Conservation (phyloP, 176 grass and related monocot genomes). For the Pontederia paniculata region DNA sequence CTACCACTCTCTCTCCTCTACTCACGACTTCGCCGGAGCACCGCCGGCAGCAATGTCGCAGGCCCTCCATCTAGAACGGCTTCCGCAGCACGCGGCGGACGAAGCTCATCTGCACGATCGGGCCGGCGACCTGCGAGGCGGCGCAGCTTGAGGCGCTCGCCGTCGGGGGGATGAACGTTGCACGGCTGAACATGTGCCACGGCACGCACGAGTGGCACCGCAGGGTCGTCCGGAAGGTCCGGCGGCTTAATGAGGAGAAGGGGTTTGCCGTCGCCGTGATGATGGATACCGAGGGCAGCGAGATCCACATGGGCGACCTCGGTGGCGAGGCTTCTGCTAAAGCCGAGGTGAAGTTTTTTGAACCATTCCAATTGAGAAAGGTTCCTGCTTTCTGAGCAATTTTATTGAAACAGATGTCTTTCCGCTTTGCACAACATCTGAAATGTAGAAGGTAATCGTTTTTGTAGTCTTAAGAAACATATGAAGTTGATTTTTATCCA, state of each 20-base stretch:
- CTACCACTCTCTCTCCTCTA: too few species aligned
- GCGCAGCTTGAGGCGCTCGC: constrained; percentile 38
- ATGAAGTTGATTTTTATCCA: too few species aligned
- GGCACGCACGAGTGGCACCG: constrained; percentile 46
- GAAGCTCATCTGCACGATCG: constrained; percentile 63
- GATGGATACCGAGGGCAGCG: constrained; percentile 60
- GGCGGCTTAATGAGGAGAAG: constrained; percentile 45
- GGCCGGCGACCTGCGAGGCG: constrained; percentile 25
- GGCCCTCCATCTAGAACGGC: constrained; percentile 30
- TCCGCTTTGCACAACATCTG: too few species aligned
- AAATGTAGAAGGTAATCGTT: too few species aligned
- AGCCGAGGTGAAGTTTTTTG: constrained; percentile 29
- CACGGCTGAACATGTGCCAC: constrained; percentile 67
- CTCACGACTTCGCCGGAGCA: background rate
- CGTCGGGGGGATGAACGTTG: constrained; percentile 51
- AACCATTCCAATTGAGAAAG: too few species aligned
- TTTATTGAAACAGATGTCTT: too few species aligned
- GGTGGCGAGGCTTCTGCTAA: constrained; percentile 39
- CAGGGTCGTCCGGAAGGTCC: constrained; percentile 30
- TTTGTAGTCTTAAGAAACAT: too few species aligned
- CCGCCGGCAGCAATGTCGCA: background rate
- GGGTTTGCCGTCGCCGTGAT: constrained; percentile 59
- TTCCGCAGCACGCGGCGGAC: constrained; percentile 60
- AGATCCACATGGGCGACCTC: constrained; percentile 48
- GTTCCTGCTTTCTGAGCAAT: background rate